Percentiles rank a stretch among this genome's conserved stretches.
These are phyloP conservation scores for Fraxinus americana DNA, from an alignment of 257 asterid genomes.

Conservation along the genomic window DNA sequence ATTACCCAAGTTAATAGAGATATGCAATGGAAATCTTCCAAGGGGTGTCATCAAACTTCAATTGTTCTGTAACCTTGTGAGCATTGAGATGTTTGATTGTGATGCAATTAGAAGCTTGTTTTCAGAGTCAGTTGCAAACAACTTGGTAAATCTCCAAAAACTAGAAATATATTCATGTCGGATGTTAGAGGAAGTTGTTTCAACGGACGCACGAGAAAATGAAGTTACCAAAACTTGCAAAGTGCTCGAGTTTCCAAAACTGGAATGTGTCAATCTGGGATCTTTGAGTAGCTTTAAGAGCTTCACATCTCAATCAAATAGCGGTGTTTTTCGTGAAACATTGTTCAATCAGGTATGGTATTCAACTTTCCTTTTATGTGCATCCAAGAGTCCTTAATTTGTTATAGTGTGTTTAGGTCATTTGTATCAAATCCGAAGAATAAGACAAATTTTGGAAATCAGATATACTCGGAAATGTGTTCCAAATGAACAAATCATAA, in stretches of 20 bases:
- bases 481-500: no score
- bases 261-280: no score
- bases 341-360: neutral
- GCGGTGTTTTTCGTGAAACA: no score
- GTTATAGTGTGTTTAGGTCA: neutral
- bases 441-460: no score
- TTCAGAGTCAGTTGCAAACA: neutral
- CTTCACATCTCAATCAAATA: no score
- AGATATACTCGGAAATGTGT: no score
- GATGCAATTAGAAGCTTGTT: neutral
- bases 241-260: no score
- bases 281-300: no score
- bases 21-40: neutral
- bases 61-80: conserved; percentile 12
- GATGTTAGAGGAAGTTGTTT: conserved; percentile 9
- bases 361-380: neutral
- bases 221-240: no score
- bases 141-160: conserved; percentile 1
- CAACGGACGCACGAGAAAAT: no score
- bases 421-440: no score
- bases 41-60: neutral
- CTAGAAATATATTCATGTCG: neutral
- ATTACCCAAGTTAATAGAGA: neutral
- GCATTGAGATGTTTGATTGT: neutral
- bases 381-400: neutral